These are phyloP conservation scores for Lactifluus piperatus DNA, from an alignment of 768 basidiomycete species.

Conservation along the genomic window DNA sequence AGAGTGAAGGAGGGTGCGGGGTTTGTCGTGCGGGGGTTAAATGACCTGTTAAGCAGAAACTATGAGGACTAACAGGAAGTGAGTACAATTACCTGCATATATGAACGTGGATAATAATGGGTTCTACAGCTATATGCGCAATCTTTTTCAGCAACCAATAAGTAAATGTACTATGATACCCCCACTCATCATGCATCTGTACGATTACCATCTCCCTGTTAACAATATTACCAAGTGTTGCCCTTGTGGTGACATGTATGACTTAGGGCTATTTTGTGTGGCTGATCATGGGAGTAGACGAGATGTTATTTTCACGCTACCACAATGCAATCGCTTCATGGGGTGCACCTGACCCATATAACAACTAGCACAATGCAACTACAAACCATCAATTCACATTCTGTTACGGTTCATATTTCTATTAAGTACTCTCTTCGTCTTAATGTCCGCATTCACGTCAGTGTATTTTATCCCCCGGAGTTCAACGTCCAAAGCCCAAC, in stretches of 20 bases:
- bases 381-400: no score
- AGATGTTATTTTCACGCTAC: background rate
- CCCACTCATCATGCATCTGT: constrained; percentile 22
- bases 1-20: constrained; percentile 68
- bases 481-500: no score
- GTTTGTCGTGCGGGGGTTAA: constrained; percentile 58
- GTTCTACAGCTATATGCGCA: constrained; percentile 14
- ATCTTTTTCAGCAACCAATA: constrained; percentile 14
- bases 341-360: no score
- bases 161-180: constrained; percentile 21
- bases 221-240: constrained; percentile 14
- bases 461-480: no score
- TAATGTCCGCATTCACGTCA: no score
- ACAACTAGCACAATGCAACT: no score
- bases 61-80: constrained; percentile 20
- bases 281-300: background rate
- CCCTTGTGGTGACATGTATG: background rate
- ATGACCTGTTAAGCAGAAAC: constrained; percentile 52
- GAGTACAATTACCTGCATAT: constrained; percentile 6
- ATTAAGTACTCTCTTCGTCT: no score
- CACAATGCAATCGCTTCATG: background rate
- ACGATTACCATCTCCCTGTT: constrained; percentile 19
- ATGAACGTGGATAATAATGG: background rate
- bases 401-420: no score
- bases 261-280: background rate